Base-by-base conservation (phyloP, 2,329 filamentous ascomycete genomes). In the Fusarium anthophilum region DNA sequence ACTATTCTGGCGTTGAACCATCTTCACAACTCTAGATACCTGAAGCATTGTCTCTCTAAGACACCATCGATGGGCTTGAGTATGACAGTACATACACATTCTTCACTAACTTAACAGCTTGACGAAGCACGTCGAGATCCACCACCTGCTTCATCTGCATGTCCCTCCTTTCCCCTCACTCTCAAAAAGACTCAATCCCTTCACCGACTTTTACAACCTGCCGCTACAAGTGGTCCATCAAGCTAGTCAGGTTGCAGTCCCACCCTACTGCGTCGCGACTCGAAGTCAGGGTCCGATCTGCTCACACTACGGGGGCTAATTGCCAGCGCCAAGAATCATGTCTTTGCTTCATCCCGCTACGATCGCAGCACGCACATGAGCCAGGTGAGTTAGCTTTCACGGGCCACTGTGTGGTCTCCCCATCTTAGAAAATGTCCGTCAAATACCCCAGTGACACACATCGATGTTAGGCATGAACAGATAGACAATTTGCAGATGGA, bases 121-220 rank as follows among this genome's bases (percentile, higher is more conserved):
- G 63, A 64, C 53, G 38, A 70, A 54, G 44, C 62, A 68, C 45
- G 56, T 66, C 39, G 51, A 66, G 59, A 70, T 70, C 75, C 72
- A 74, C 76, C 73, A 73, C 68, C 60, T 63, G 39, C 55, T 44
- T 45, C 59, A 45, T 64, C 32, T 66, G 44, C 63, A 54, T 58
- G 30, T 57, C 58, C 48, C 14, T 35, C 32, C 32, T 35, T 15
- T 35, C 69, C 72, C 75, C 75, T 72, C 69, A 65, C 62, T 66
- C 24, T 57, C 26, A 41, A 66, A 66, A 58, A 60, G 69, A 56
- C 70, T 69, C 69, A 70, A 69, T 62, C 67, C 68, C 77, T 77
- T 80, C 79, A 80, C 79, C 79, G 79, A 80, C 79, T 80, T 80
- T 80, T 79, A 67, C 70, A 56, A 59, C 59, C 70, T 62, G 56